These are phyloP conservation scores for Boletus tylopilopsis DNA, from an alignment of 768 basidiomycete genomes.

Conservation along the genomic window DNA sequence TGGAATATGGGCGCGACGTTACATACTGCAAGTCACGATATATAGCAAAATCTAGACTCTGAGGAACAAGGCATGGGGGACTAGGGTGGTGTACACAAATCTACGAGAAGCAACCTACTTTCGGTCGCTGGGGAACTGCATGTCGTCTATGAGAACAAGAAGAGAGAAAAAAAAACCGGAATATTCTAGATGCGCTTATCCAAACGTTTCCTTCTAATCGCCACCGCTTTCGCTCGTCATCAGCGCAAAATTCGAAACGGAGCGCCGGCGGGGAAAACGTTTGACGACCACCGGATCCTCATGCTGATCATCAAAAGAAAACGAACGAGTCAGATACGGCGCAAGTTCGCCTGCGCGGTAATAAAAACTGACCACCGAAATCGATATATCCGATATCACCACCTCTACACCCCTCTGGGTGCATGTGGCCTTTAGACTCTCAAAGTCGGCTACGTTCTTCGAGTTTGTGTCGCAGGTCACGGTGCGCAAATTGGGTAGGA, in stretches of 20 bases:
- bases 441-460: slow-evolving; percentile 18
- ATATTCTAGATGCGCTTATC: neutral
- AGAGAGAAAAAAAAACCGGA: no score
- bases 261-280: slow-evolving; percentile 35
- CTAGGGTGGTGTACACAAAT: no score
- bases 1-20: no score
- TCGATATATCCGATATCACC: slow-evolving; percentile 25
- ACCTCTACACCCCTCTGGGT: slow-evolving; percentile 28
- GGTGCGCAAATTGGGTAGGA: slow-evolving; percentile 33
- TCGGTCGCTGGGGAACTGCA: no score
- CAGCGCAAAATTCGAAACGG: slow-evolving; percentile 34
- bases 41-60: no score
- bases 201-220: slow-evolving; percentile 5
- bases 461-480: slow-evolving; percentile 35
- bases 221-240: slow-evolving; percentile 23
- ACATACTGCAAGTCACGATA: no score
- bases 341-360: neutral
- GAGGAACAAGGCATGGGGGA: no score
- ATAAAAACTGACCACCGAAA: slow-evolving; percentile 36
- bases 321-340: neutral
- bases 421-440: slow-evolving; percentile 27
- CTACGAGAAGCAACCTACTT: no score
- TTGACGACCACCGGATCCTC: slow-evolving; percentile 35
- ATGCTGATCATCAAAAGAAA: slow-evolving; percentile 18
- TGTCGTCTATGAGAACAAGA: neutral